Conservation (phyloP, 2,329 filamentous ascomycete genomes). For the Akanthomyces muscarius region DNA sequence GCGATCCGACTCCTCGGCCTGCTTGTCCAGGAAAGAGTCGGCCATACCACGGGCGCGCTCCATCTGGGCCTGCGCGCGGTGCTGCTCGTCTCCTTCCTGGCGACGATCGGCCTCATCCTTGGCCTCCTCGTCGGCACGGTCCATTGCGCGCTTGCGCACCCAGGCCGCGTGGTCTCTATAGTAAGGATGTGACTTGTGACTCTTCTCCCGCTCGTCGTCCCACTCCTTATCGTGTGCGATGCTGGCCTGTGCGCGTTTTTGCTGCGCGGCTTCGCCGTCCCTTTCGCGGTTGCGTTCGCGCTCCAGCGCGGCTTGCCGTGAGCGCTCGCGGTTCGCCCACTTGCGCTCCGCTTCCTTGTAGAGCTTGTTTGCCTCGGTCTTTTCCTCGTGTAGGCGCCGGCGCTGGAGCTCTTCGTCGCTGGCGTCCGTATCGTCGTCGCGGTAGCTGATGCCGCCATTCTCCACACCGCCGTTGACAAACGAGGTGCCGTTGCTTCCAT, state of each 20-base stretch:
- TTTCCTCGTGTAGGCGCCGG: constrained; percentile 65
- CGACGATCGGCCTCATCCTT: constrained; percentile 79
- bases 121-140: constrained; percentile 65
- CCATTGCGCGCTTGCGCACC: constrained; percentile 73
- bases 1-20: constrained; percentile 70
- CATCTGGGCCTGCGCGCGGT: constrained; percentile 64
- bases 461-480: constrained; percentile 65
- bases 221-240: constrained; percentile 65
- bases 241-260: constrained; percentile 65
- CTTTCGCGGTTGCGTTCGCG: constrained; percentile 78
- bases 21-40: constrained; percentile 83
- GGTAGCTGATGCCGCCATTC: constrained; percentile 56
- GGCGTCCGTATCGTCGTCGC: constrained; percentile 81
- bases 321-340: constrained; percentile 86
- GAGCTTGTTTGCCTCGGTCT: constrained; percentile 71
- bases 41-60: constrained; percentile 81
- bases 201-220: constrained; percentile 82
- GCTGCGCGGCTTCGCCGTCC: constrained; percentile 63
- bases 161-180: constrained; percentile 83
- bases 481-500: constrained; percentile 50
- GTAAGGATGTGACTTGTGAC: constrained; percentile 71
- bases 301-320: constrained; percentile 77
- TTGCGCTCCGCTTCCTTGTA: constrained; percentile 83
- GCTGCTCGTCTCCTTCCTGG: constrained; percentile 70
- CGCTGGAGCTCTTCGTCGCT: constrained; percentile 81